Evolutionary conservation across 2,329 filamentous ascomycete species (phyloP).

Genomic region (Fusarium marasasianum): DNA sequence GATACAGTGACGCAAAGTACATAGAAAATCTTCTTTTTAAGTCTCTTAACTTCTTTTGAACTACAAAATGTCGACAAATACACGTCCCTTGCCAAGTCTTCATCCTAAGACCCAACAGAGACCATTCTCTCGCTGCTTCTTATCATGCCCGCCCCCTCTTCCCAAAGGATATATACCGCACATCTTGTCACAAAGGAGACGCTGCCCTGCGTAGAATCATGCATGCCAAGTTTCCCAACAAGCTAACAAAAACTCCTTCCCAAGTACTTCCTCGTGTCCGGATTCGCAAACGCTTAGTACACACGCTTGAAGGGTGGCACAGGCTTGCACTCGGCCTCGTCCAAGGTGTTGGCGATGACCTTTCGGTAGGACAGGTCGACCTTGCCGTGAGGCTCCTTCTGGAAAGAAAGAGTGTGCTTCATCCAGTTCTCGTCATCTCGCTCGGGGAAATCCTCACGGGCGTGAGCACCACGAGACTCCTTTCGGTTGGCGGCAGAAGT

Average conservation of each 20-base stretch:
- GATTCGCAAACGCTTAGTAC: conserved; percentile 65
- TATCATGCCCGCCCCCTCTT: conserved; percentile 10
- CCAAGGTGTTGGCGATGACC: conserved; percentile 84
- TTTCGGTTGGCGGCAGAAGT: conserved; percentile 90
- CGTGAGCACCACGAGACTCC: conserved; percentile 97
- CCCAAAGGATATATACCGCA: conserved; percentile 43
- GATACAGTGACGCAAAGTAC: background rate
- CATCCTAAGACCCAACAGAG: conserved; percentile 10
- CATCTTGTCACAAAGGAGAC: conserved; percentile 43
- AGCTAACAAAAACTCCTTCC: conserved; percentile 40
- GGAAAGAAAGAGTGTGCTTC: conserved; percentile 98
- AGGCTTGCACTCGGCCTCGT: conserved; percentile 95
- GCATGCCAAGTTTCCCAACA: conserved; percentile 41
- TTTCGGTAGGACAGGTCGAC: conserved; percentile 86
- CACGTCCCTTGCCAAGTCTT: conserved; percentile 25
- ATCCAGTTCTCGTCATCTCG: conserved; percentile 97
- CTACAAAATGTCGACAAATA: conserved; percentile 39
- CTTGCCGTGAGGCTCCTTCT: conserved; percentile 89
- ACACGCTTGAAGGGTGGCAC: conserved; percentile 97
- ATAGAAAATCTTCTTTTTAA: conserved; percentile 21
- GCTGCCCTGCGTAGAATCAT: conserved; percentile 42
- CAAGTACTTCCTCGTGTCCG: conserved; percentile 9
- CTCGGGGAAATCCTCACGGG: conserved; percentile 95
- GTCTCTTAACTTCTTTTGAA: conserved; percentile 32
- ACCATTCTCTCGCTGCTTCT: conserved; percentile 25